Percentiles rank a stretch among this genome's conserved stretches.
phyloP scores from a whole-genome alignment of 2,329 filamentous ascomycete genomes.

The Arthrobotrys sinensis region DNA sequence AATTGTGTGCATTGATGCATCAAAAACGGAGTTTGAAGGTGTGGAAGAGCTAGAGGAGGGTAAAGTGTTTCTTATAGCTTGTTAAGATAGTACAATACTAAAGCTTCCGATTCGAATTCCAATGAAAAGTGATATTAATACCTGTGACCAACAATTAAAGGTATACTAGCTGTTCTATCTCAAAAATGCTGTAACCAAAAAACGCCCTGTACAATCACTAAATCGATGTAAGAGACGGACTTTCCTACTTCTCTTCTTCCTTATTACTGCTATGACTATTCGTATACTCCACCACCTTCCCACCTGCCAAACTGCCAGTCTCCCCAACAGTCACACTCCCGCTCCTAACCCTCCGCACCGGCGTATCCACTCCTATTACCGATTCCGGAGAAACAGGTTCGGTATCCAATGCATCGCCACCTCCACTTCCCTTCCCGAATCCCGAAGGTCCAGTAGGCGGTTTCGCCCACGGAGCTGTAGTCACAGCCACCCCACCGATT shows the following conservation, averaged over 20 bases:
- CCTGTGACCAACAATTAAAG: neutral
- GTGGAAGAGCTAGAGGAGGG: neutral
- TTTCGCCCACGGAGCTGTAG: conserved; percentile 59
- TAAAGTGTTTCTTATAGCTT: neutral
- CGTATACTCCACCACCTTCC: conserved; percentile 58
- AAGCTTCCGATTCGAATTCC: neutral
- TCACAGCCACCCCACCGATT: conserved; percentile 58
- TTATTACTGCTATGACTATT: conserved; percentile 41
- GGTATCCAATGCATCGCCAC: conserved; percentile 26
- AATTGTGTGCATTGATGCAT: neutral
- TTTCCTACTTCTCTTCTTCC: conserved; percentile 29
- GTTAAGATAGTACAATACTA: neutral
- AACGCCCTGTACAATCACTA: conserved; percentile 21
- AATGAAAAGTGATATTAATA: neutral
- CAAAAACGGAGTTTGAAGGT: neutral
- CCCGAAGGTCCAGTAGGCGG: conserved; percentile 57
- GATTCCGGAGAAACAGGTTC: conserved; percentile 40
- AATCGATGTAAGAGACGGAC: neutral
- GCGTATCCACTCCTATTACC: conserved; percentile 21
- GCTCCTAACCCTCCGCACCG: conserved; percentile 49
- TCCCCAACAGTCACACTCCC: conserved; percentile 57
- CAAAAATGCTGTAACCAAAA: conserved; percentile 17
- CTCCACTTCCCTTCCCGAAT: conserved; percentile 53
- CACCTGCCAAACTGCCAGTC: conserved; percentile 54
- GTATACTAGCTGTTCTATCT: conserved; percentile 8